Percentiles rank a stretch among this genome's conserved stretches.
Evolutionary conservation across 805 yeast genomes (phyloP).

Genomic region (Teunomyces aglyptinius): DNA sequence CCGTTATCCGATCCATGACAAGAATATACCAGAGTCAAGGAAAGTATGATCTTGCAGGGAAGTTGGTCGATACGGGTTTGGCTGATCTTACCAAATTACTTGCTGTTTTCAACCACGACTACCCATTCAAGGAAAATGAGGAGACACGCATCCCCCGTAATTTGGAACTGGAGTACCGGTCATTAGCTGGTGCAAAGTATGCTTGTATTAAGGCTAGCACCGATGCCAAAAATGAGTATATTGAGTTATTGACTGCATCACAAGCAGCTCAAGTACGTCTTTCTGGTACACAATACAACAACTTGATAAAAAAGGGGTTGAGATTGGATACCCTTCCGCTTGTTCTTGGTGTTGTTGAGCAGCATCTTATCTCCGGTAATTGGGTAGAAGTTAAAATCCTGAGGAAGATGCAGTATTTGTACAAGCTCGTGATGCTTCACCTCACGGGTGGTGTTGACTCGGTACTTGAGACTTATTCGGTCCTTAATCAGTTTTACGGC

Average conservation of each 20-base stretch:
- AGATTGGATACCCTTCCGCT: constrained; percentile 7
- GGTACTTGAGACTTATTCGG: constrained; percentile 14
- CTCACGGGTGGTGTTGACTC: constrained; percentile 12
- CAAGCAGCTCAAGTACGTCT: constrained; percentile 12
- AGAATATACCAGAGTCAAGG: constrained; percentile 24
- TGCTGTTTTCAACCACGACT: constrained; percentile 12
- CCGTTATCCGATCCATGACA: constrained; percentile 29
- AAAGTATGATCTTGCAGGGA: constrained; percentile 18
- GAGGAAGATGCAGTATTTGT: constrained; percentile 24
- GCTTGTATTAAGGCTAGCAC: constrained; percentile 8
- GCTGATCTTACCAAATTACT: constrained; percentile 19
- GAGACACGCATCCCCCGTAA: constrained; percentile 10
- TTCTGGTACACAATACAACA: constrained; percentile 19
- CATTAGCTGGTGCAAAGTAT: constrained; percentile 14
- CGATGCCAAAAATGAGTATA: constrained; percentile 9
- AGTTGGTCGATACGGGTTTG: constrained; percentile 26
- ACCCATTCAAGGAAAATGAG: constrained; percentile 15
- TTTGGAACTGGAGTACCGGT: constrained; percentile 4
- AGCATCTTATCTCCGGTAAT: constrained; percentile 30
- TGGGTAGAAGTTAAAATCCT: constrained; percentile 24
- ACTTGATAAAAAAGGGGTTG: constrained; percentile 11
- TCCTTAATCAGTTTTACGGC: constrained; percentile 28
- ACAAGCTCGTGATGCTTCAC: constrained; percentile 25
- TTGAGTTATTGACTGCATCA: constrained; percentile 9
- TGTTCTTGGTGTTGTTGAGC: constrained; percentile 25